A percentile compares a stretch with the other conserved stretches of the same genome.
Evolutionary conservation across 2,329 filamentous ascomycete genomes (phyloP).

Genomic region (Trichophyton simii): DNA sequence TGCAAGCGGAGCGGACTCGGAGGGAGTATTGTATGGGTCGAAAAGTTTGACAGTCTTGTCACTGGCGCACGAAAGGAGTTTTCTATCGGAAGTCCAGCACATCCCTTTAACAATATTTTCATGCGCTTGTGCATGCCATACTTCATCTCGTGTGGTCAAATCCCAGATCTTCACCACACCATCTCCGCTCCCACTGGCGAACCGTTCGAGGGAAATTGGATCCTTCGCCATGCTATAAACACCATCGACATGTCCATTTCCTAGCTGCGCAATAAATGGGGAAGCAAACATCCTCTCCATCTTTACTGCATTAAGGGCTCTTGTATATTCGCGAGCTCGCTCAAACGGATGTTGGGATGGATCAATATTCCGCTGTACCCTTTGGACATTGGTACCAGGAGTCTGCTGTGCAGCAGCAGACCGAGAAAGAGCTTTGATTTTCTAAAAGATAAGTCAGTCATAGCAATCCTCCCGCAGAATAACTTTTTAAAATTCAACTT

Average conservation of each 20-base stretch:
- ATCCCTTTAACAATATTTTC: conserved; percentile 88
- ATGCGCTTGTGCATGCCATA: conserved; percentile 70
- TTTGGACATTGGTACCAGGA: conserved; percentile 34
- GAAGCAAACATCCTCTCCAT: conserved; percentile 83
- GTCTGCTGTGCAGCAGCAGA: conserved; percentile 36
- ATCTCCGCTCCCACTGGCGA: conserved; percentile 79
- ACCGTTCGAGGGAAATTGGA: conserved; percentile 56
- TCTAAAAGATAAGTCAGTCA: conserved; percentile 24
- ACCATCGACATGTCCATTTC: conserved; percentile 83
- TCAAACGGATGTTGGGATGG: conserved; percentile 83
- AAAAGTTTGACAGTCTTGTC: conserved; percentile 84
- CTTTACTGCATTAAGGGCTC: conserved; percentile 74
- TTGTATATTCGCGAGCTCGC: conserved; percentile 71
- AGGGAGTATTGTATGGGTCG: conserved; percentile 67
- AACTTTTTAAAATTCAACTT: background rate
- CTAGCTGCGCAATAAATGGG: conserved; percentile 76
- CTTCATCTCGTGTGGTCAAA: conserved; percentile 56
- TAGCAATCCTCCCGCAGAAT: background rate
- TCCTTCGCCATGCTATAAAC: conserved; percentile 73
- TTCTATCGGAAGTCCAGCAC: conserved; percentile 75
- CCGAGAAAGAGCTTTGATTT: conserved; percentile 45
- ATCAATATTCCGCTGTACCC: conserved; percentile 49
- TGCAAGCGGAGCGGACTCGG: conserved; percentile 57
- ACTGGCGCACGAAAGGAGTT: conserved; percentile 72
- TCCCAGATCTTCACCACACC: conserved; percentile 93